phyloP scores from a whole-genome alignment of 2,329 filamentous ascomycete species.

The Exophiala mesophila region DNA sequence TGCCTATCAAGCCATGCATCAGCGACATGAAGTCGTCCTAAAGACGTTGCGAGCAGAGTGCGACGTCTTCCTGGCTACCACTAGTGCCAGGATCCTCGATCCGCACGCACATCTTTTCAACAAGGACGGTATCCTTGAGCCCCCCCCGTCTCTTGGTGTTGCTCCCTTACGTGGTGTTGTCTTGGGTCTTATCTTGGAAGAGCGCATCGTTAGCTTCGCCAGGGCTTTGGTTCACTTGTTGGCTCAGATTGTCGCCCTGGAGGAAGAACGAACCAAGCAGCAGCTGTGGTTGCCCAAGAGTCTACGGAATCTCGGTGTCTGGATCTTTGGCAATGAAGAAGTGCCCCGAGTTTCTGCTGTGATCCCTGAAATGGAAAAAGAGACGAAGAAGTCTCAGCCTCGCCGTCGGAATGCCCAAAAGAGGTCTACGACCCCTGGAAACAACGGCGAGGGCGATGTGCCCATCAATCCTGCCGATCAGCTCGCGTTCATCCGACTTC shows the following conservation, averaged over 20 bases:
- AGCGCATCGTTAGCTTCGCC: conserved; percentile 35
- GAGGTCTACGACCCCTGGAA: background rate
- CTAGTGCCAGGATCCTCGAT: conserved; percentile 39
- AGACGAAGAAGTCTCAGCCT: background rate
- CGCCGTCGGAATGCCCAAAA: background rate
- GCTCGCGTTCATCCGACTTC: conserved; percentile 1
- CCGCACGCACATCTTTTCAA: conserved; percentile 41
- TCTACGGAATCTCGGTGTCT: conserved; percentile 37
- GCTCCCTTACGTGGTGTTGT: conserved; percentile 39
- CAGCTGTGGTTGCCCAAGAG: conserved; percentile 43
- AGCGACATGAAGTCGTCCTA: conserved; percentile 24
- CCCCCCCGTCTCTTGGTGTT: conserved; percentile 23
- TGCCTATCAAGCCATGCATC: background rate
- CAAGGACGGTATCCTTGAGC: conserved; percentile 35
- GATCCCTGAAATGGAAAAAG: background rate
- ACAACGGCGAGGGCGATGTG: conserved; percentile 2
- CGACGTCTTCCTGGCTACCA: conserved; percentile 13
- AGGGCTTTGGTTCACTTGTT: conserved; percentile 35
- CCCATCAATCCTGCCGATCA: background rate
- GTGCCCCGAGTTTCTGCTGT: background rate
- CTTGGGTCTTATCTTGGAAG: conserved; percentile 46
- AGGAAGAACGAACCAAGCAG: conserved; percentile 32
- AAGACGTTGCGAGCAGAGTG: conserved; percentile 29
- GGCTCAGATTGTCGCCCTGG: conserved; percentile 34
- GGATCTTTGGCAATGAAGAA: conserved; percentile 31